These are phyloP conservation scores for Acer campestre DNA, from an alignment of 345 rosid species.

Conservation along the genomic window DNA sequence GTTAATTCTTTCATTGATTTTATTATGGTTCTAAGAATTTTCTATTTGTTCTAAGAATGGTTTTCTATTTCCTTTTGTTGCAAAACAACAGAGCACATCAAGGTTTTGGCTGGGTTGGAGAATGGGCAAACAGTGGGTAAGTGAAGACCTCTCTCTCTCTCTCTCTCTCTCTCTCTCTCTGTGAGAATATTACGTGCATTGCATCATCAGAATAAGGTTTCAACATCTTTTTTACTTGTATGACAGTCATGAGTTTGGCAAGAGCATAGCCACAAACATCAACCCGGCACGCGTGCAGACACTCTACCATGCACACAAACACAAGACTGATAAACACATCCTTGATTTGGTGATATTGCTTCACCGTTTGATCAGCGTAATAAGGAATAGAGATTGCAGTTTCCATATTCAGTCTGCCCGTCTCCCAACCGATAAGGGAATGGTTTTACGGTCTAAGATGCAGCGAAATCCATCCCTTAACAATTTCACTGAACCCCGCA, in stretches of 20 bases:
- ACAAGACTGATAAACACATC: slow-evolving; percentile 58
- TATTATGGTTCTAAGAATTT: background rate
- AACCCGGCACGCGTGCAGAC: slow-evolving; percentile 76
- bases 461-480: slow-evolving; percentile 37
- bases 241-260: slow-evolving; percentile 39
- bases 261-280: slow-evolving; percentile 17
- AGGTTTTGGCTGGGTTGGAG: slow-evolving; percentile 98
- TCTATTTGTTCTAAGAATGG: slow-evolving; percentile 9
- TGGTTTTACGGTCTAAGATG: slow-evolving; percentile 33
- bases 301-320: slow-evolving; percentile 75
- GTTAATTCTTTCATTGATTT: background rate
- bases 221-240: background rate
- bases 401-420: slow-evolving; percentile 35
- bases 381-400: slow-evolving; percentile 48
- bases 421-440: slow-evolving; percentile 38
- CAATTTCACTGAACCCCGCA: slow-evolving; percentile 21
- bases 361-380: slow-evolving; percentile 59
- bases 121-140: slow-evolving; percentile 92
- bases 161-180: background rate
- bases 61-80: slow-evolving; percentile 18
- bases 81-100: slow-evolving; percentile 71
- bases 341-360: slow-evolving; percentile 84
- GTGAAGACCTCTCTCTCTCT: slow-evolving; percentile 28
- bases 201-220: background rate
- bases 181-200: background rate